Evolutionary conservation across 2,329 filamentous ascomycete genomes (phyloP).

Genomic region (Pyrenophora teres): DNA sequence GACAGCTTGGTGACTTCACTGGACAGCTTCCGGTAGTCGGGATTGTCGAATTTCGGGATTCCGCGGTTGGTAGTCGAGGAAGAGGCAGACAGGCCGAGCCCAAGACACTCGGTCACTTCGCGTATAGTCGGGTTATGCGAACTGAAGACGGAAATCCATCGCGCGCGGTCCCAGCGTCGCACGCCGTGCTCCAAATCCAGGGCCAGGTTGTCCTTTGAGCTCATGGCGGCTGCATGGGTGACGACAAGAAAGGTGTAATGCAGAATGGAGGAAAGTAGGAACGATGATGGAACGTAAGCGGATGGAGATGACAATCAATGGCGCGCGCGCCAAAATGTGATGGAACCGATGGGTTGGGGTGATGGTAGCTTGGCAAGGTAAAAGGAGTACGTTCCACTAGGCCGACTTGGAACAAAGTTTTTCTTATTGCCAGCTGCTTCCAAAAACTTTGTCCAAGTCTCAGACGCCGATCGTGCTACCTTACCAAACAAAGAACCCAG

Average conservation of each 20-base stretch:
- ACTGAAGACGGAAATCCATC: constrained; percentile 46
- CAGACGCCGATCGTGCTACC: constrained; percentile 29
- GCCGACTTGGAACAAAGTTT: constrained; percentile 33
- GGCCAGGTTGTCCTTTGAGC: constrained; percentile 37
- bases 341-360: constrained; percentile 24
- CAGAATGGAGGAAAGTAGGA: constrained; percentile 6
- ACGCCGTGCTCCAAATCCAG: constrained; percentile 40
- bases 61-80: constrained; percentile 44
- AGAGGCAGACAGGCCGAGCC: constrained; percentile 42
- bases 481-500: constrained; percentile 15
- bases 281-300: constrained; percentile 1
- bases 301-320: constrained; percentile 26
- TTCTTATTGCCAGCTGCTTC: constrained; percentile 29
- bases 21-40: constrained; percentile 44
- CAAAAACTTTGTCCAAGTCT: constrained; percentile 32
- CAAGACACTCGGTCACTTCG: constrained; percentile 45
- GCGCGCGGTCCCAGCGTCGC: constrained; percentile 41
- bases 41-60: constrained; percentile 48
- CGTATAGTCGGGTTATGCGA: constrained; percentile 46
- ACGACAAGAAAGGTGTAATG: constrained; percentile 3
- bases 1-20: constrained; percentile 44
- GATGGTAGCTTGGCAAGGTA: constrained; percentile 32
- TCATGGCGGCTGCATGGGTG: constrained; percentile 36
- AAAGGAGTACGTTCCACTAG: constrained; percentile 36
- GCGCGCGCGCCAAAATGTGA: constrained; percentile 26